Evolutionary conservation across 345 rosid genomes (phyloP).

Genomic region (Pseudoturritis turrita): DNA sequence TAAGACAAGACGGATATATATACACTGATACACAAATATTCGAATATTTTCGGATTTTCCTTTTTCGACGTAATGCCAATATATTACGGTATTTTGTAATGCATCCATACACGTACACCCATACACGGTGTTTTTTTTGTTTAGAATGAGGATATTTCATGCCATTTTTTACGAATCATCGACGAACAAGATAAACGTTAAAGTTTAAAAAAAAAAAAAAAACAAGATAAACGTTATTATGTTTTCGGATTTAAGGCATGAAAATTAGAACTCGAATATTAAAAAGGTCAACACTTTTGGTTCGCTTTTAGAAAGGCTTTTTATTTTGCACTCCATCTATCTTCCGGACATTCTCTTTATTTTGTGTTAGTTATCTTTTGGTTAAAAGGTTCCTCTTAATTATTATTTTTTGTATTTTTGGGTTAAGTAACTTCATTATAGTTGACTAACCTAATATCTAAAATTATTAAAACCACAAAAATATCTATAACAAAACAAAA

Average conservation of each 20-base stretch:
- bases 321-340: conserved; percentile 6
- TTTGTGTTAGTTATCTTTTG: too few relatives aligned
- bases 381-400: too few relatives aligned
- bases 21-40: not conserved
- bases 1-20: not conserved
- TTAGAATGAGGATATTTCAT: not conserved
- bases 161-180: not conserved
- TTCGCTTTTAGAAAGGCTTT: conserved; percentile 15
- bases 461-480: too few relatives aligned
- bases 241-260: not conserved
- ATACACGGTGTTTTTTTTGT: not conserved
- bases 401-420: not conserved
- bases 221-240: not conserved
- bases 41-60: not conserved
- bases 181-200: not conserved
- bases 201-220: too few relatives aligned
- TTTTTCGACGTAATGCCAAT: not conserved
- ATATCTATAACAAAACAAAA: too few relatives aligned
- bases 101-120: not conserved
- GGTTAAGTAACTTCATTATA: not conserved
- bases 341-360: conserved; percentile 1
- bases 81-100: not conserved
- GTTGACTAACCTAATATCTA: not conserved
- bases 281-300: conserved; percentile 19
- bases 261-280: not conserved